Percentiles rank a stretch among this genome's conserved stretches.
phyloP scores from a whole-genome alignment of 805 yeast genomes.

The Yarrowia divulgata region DNA sequence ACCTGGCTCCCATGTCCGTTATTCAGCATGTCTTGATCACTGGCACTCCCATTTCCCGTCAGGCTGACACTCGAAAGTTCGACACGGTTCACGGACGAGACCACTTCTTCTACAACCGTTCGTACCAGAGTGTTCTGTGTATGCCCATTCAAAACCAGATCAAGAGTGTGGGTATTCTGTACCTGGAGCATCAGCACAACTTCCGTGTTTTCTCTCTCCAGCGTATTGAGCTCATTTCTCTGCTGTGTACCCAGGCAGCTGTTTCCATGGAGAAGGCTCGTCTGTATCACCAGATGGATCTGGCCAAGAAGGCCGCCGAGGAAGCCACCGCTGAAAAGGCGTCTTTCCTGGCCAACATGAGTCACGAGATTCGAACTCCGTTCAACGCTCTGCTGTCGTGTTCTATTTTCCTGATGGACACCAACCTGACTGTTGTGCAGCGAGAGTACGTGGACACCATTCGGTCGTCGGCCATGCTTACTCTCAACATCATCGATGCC shows the following conservation, averaged over 20 bases:
- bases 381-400: conserved; percentile 57
- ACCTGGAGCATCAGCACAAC: conserved; percentile 52
- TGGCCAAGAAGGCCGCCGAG: conserved; percentile 54
- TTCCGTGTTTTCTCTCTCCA: conserved; percentile 49
- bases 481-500: conserved; percentile 61
- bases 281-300: conserved; percentile 57
- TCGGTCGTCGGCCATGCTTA: conserved; percentile 58
- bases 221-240: conserved; percentile 53
- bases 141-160: conserved; percentile 56
- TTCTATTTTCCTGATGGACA: conserved; percentile 52
- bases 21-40: conserved; percentile 53
- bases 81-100: conserved; percentile 52
- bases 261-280: conserved; percentile 59
- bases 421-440: conserved; percentile 55
- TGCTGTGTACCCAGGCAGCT: conserved; percentile 61
- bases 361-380: conserved; percentile 65
- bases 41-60: conserved; percentile 53
- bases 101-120: conserved; percentile 52
- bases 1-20: conserved; percentile 55
- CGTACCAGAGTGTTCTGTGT: conserved; percentile 53
- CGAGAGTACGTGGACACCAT: conserved; percentile 62
- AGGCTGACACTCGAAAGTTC: conserved; percentile 52
- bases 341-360: conserved; percentile 62
- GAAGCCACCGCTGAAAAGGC: conserved; percentile 64
- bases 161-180: conserved; percentile 57